Base-by-base conservation (phyloP, 1,284 basidiomycete species). In the Cutaneotrichosporon sp. region DNA sequence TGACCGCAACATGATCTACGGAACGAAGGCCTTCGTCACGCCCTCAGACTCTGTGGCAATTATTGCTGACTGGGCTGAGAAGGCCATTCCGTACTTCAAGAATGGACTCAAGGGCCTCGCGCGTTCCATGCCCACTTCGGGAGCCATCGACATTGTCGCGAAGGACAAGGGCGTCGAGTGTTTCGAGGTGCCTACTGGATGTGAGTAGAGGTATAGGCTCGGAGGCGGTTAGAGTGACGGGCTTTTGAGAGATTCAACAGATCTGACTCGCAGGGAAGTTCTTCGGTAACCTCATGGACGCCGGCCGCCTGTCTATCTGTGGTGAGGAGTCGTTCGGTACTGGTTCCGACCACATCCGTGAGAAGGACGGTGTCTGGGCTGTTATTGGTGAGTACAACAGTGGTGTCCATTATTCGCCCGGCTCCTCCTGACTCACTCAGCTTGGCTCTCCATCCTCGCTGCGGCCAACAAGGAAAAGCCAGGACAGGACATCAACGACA, bases 1-100 rank as follows among this genome's bases (percentile, higher is more conserved):
- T 38, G 94, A 98, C 76, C 80, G 94, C 57, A 98, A 98, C 81
- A 98, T 98, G 94, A 98, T 99, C 73, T 97, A 98, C 77, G 96
- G 94, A 67, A 88, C 90, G 75, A 86, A 87, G 62, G 96, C 94
- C 27, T 98, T 99, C 75, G 96, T 98, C 60, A 98, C 93, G 31
- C 94, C 94, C 16, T 89, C 86, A 24, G 94, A 98, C 77, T 93
- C 89, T 29, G 93, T 99, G 47, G 96, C 96, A 42, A 93, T 98
- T 79, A 99, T 99, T 67, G 94, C 94, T 42, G 87, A 98, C 76
- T 97, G 91, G 90, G 81, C 80, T 10, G 88, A 91, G 49, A 84
- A 93, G 64, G 83, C 83, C 51, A 97, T 98, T 61, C 94, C 94
- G 19, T 98, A 97, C 81, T 98, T 98, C 81, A 85, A 83, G 65